phyloP scores from a whole-genome alignment of 2,329 filamentous ascomycete genomes.

The Fusarium incarnatum region DNA sequence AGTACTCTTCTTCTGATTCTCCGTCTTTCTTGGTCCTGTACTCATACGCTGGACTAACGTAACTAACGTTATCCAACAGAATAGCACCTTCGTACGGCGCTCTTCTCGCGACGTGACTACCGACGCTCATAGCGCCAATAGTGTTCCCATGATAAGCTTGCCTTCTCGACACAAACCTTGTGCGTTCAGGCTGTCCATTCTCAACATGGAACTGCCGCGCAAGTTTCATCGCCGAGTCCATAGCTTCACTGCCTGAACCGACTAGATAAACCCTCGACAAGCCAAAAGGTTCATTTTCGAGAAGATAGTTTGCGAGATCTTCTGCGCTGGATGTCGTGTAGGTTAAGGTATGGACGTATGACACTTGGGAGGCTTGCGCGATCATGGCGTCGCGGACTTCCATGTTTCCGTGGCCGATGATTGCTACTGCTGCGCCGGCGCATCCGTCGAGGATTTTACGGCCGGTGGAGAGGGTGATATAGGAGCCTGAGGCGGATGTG shows the following conservation, averaged over 20 bases:
- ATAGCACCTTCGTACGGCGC: slow-evolving; percentile 64
- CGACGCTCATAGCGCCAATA: slow-evolving; percentile 72
- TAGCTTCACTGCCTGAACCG: slow-evolving; percentile 53
- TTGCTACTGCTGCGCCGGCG: slow-evolving; percentile 70
- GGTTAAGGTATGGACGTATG: slow-evolving; percentile 54
- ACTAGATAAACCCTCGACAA: slow-evolving; percentile 55
- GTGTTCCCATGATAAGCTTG: slow-evolving; percentile 64
- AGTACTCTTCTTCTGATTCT: slow-evolving; percentile 70
- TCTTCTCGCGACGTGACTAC: slow-evolving; percentile 71
- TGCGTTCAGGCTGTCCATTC: slow-evolving; percentile 50
- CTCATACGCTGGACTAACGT: slow-evolving; percentile 74
- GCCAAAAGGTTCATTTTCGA: slow-evolving; percentile 52
- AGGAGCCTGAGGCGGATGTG: slow-evolving; percentile 56
- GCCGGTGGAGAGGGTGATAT: slow-evolving; percentile 51
- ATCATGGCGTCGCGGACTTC: slow-evolving; percentile 70
- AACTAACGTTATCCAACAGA: slow-evolving; percentile 60
- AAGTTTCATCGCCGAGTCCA: slow-evolving; percentile 62
- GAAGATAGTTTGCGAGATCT: slow-evolving; percentile 51
- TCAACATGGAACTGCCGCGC: slow-evolving; percentile 62
- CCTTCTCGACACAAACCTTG: slow-evolving; percentile 56
- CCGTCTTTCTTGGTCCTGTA: slow-evolving; percentile 66
- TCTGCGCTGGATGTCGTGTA: slow-evolving; percentile 65
- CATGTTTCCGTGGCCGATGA: slow-evolving; percentile 72
- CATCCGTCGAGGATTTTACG: slow-evolving; percentile 73
- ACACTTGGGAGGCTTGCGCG: slow-evolving; percentile 67